These are phyloP conservation scores for Puccinia horiana DNA, from an alignment of 1,284 basidiomycete genomes.

Conservation along the genomic window DNA sequence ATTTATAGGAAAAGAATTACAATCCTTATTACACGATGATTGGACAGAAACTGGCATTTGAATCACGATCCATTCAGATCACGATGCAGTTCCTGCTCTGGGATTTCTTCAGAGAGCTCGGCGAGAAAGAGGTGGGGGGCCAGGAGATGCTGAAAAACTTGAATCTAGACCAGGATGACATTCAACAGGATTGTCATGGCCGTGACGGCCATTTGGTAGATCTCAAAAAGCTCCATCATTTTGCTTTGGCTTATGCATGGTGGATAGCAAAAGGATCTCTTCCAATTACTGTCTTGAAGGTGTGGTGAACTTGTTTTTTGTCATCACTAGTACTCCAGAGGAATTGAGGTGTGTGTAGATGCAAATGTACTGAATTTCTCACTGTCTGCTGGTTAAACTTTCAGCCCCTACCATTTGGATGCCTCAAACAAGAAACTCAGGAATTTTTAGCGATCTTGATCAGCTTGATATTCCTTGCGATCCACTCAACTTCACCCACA, in stretches of 20 bases:
- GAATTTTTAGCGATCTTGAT: conserved; percentile 29
- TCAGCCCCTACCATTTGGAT: conserved; percentile 35
- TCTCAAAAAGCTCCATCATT: conserved; percentile 65
- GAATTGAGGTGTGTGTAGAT: not conserved
- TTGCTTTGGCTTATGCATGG: conserved; percentile 79
- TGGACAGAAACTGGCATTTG: conserved; percentile 65
- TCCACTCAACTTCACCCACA: conserved; percentile 29
- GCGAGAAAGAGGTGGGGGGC: conserved; percentile 79
- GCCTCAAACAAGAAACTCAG: not conserved
- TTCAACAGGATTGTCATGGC: conserved; percentile 50
- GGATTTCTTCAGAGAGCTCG: conserved; percentile 92
- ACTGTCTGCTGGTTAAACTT: not conserved
- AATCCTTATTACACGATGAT: conserved; percentile 96
- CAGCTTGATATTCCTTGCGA: conserved; percentile 28
- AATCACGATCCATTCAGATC: conserved; percentile 71
- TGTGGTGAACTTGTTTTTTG: conserved; percentile 55
- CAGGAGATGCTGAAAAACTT: conserved; percentile 71
- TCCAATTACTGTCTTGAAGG: conserved; percentile 78
- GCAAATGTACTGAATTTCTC: not conserved
- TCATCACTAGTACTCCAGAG: not conserved
- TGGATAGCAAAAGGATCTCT: conserved; percentile 75
- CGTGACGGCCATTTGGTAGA: conserved; percentile 61
- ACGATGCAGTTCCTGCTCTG: conserved; percentile 94
- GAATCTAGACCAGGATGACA: conserved; percentile 52
- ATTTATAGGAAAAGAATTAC: conserved; percentile 77